phyloP scores from a whole-genome alignment of 2,329 filamentous ascomycete genomes.

The Sphaerulina musiva region DNA sequence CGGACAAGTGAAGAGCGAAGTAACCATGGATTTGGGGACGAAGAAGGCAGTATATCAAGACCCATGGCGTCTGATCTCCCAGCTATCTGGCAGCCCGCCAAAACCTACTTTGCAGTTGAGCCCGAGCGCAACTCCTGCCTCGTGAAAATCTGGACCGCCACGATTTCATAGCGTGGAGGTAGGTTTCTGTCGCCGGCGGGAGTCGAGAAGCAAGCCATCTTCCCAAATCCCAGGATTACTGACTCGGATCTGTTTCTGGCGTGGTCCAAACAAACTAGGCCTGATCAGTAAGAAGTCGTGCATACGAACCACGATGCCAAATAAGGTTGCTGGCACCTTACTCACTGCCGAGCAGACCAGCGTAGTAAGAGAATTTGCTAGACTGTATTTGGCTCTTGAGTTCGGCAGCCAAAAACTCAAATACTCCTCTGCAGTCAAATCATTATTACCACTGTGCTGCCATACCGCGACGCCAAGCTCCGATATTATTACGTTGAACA shows the following conservation, averaged over 20 bases:
- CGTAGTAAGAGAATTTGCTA: not conserved
- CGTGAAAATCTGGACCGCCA: slow-evolving; percentile 10
- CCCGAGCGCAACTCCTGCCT: slow-evolving; percentile 4
- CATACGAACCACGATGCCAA: not conserved
- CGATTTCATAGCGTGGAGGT: slow-evolving; percentile 5
- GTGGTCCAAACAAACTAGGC: not conserved
- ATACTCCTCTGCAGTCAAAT: not conserved
- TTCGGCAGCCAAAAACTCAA: slow-evolving; percentile 6
- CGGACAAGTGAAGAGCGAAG: slow-evolving; percentile 3
- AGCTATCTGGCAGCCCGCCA: slow-evolving; percentile 1
- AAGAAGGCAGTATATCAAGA: slow-evolving; percentile 10
- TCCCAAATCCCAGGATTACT: not conserved
- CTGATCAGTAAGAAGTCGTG: not conserved
- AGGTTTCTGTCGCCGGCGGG: slow-evolving; percentile 10
- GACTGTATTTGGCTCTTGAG: slow-evolving; percentile 2
- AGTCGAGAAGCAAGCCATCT: slow-evolving; percentile 12
- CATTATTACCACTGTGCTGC: not conserved
- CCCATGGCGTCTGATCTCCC: not conserved
- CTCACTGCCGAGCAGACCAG: slow-evolving; percentile 1
- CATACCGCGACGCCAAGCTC: not conserved
- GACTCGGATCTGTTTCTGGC: slow-evolving; percentile 3
- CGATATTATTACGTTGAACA: not conserved
- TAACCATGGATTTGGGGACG: not conserved
- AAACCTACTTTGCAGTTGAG: slow-evolving; percentile 6
- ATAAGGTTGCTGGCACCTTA: slow-evolving; percentile 1